A percentile compares a stretch with the other conserved stretches of the same genome.
Evolutionary conservation across 345 rosid genomes (phyloP).

Genomic region (Populus simonii): DNA sequence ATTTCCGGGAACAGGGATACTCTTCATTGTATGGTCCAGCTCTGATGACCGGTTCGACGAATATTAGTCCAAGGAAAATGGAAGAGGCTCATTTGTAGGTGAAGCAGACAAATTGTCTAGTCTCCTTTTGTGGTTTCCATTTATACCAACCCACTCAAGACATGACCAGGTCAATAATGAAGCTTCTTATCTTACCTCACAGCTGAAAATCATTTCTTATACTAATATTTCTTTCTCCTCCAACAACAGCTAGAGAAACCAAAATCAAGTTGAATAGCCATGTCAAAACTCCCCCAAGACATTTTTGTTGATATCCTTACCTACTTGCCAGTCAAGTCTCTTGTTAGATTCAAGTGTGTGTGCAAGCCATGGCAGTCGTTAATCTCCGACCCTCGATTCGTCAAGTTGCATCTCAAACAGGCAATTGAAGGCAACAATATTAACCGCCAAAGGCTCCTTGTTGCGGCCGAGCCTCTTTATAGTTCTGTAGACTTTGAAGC

Average conservation of each 20-base stretch:
- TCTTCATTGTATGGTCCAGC: too few relatives aligned
- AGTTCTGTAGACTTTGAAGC: slow-evolving; percentile 20
- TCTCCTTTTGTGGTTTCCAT: too few relatives aligned
- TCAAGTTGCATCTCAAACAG: slow-evolving; percentile 24
- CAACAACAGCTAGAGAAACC: neutral
- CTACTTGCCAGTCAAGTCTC: slow-evolving; percentile 1
- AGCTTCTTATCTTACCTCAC: too few relatives aligned
- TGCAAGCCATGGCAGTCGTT: neutral
- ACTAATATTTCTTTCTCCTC: neutral
- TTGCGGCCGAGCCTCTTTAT: slow-evolving; percentile 26
- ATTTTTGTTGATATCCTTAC: slow-evolving; percentile 1
- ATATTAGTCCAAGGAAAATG: too few relatives aligned
- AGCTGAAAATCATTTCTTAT: neutral
- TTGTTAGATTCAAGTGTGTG: neutral
- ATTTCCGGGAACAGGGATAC: too few relatives aligned
- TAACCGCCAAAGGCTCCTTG: slow-evolving; percentile 22
- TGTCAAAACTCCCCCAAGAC: neutral
- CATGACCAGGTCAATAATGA: too few relatives aligned
- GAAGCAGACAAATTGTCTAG: neutral
- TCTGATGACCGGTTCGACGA: too few relatives aligned
- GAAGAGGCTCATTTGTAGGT: neutral
- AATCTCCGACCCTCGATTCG: neutral
- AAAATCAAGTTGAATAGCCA: slow-evolving; percentile 2
- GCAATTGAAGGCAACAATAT: neutral
- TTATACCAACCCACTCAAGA: too few relatives aligned